Conservation (phyloP, 2,329 filamentous ascomycete genomes). For the Graphium sp. region DNA sequence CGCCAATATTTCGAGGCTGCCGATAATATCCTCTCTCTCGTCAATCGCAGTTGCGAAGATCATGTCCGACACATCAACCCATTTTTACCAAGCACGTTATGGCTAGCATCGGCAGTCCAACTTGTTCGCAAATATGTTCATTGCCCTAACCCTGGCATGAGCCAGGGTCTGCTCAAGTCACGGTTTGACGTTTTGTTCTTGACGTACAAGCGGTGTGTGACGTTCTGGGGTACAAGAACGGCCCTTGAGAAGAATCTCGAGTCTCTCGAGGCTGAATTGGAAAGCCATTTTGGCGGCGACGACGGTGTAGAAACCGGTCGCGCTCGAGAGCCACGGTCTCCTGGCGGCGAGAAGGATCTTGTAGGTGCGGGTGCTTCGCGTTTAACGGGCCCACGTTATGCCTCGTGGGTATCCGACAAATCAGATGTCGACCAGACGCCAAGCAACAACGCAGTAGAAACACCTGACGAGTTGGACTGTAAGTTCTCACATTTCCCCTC, state of each 20-base stretch:
- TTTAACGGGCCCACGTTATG: no score
- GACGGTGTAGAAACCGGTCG: no score
- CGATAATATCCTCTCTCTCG: conserved; percentile 11
- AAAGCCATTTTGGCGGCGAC: no score
- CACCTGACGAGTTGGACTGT: no score
- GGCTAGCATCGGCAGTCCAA: conserved; percentile 14
- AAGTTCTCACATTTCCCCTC: no score
- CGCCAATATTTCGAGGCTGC: conserved; percentile 14
- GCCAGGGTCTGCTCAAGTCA: conserved; percentile 5
- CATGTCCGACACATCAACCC: conserved; percentile 14
- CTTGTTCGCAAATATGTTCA: conserved; percentile 7
- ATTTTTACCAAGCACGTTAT: conserved; percentile 14
- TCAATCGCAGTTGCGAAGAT: conserved; percentile 11
- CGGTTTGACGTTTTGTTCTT: conserved; percentile 7
- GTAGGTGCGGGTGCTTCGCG: no score
- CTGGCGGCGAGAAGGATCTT: no score
- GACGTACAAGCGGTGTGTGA: conserved; percentile 11
- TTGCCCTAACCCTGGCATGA: conserved; percentile 1
- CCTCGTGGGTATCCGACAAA: no score
- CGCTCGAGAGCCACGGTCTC: no score
- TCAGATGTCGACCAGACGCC: no score
- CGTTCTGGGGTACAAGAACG: conserved; percentile 11
- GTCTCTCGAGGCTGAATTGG: conserved; percentile 9
- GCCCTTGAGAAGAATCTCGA: conserved; percentile 11
- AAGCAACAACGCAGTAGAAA: no score